Evolutionary conservation across 2,329 filamentous ascomycete genomes (phyloP).

Genomic region (Penicillium janthinellum): DNA sequence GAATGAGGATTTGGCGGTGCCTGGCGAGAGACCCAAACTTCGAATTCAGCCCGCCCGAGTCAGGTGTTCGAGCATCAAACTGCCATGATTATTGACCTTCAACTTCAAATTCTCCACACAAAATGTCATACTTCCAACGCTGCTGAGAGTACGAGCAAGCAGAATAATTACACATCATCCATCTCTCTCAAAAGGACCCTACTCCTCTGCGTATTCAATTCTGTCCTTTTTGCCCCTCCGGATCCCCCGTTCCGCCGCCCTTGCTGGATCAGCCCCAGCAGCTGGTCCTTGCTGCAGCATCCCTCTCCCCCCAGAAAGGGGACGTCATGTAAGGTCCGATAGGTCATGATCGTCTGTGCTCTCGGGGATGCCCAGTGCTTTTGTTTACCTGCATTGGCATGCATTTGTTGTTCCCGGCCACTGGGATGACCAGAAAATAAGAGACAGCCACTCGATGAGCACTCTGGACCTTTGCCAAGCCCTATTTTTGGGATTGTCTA

Average conservation of each 20-base stretch:
- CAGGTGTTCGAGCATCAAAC: not conserved
- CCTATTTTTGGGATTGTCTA: constrained; percentile 35
- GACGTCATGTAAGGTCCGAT: constrained; percentile 44
- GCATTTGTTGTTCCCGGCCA: constrained; percentile 33
- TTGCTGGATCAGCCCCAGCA: constrained; percentile 31
- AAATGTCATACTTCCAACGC: not conserved
- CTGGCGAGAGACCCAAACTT: not conserved
- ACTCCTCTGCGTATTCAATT: not conserved
- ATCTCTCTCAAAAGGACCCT: not conserved
- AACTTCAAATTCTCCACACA: not conserved
- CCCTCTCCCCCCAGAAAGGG: constrained; percentile 33
- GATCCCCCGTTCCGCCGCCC: constrained; percentile 29
- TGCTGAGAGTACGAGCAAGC: not conserved
- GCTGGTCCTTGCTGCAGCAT: constrained; percentile 34
- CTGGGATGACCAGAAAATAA: constrained; percentile 4
- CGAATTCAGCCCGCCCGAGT: not conserved
- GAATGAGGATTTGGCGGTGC: not conserved
- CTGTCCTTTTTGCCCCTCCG: not conserved
- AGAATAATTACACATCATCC: not conserved
- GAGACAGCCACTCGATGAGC: not conserved
- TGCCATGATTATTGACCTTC: not conserved
- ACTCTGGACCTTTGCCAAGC: constrained; percentile 1
- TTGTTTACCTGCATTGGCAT: constrained; percentile 47
- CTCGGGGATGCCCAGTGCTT: constrained; percentile 21
- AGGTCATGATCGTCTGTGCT: constrained; percentile 39